These are phyloP conservation scores for Fraxinus latifolia DNA, from an alignment of 305 asterid species.

Conservation along the genomic window DNA sequence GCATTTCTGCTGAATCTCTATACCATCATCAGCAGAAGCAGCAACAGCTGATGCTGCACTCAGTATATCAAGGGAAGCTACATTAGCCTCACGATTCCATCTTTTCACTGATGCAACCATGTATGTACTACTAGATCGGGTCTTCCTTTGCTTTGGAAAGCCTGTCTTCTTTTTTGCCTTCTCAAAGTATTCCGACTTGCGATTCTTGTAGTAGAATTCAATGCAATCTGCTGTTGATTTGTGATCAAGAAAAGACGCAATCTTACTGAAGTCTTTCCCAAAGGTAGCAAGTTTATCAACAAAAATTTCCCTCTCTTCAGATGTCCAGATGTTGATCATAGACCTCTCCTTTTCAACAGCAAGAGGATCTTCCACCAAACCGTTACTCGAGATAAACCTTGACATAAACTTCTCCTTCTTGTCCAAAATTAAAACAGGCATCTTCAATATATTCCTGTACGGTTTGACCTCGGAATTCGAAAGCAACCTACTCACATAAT, in stretches of 20 bases:
- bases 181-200: constrained; percentile 72
- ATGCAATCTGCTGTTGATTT: constrained; percentile 88
- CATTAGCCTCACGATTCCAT: constrained; percentile 74
- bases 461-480: constrained; percentile 57
- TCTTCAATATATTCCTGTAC: constrained; percentile 57
- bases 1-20: constrained; percentile 48
- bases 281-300: constrained; percentile 63
- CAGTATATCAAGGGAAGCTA: constrained; percentile 78
- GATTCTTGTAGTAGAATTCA: constrained; percentile 94
- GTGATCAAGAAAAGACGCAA: constrained; percentile 77
- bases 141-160: constrained; percentile 51
- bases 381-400: constrained; percentile 71
- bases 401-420: constrained; percentile 50
- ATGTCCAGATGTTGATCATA: constrained; percentile 70
- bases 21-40: constrained; percentile 46
- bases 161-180: constrained; percentile 66
- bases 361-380: constrained; percentile 83
- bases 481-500: constrained; percentile 52
- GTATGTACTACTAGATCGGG: constrained; percentile 55
- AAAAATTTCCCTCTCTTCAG: constrained; percentile 71
- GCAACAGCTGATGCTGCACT: constrained; percentile 81
- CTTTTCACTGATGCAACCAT: constrained; percentile 75
- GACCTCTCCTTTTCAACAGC: constrained; percentile 74
- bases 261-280: constrained; percentile 77
- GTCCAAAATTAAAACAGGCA: constrained; percentile 91